Evolutionary conservation across 1,139 yeast genomes (phyloP).

Genomic region (Taphrina sp.): DNA sequence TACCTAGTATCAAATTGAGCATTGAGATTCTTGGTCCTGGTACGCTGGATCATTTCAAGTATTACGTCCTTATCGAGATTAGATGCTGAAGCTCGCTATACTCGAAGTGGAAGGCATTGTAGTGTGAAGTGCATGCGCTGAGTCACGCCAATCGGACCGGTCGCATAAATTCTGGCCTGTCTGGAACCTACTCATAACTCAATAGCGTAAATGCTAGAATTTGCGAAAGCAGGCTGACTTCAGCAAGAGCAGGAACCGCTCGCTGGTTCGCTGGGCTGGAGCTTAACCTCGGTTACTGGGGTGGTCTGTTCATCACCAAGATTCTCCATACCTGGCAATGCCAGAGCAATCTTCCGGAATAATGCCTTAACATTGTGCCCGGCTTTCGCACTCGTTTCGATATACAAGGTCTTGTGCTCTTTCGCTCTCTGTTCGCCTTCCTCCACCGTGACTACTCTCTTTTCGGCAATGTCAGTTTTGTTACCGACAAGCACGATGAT

Average conservation of each 20-base stretch:
- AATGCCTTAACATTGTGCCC: constrained; percentile 88
- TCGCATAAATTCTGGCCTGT: no score
- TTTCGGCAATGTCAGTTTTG: constrained; percentile 67
- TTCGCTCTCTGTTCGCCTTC: constrained; percentile 78
- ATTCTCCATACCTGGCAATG: constrained; percentile 77
- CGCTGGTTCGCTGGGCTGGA: constrained; percentile 43
- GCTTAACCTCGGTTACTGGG: constrained; percentile 61
- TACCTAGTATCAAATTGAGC: no score
- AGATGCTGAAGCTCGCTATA: no score
- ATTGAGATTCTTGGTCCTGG: no score
- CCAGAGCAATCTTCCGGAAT: constrained; percentile 86
- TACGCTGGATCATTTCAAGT: no score
- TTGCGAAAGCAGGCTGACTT: no score
- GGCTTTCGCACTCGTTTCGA: constrained; percentile 93
- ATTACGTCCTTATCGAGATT: no score
- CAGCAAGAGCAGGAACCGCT: constrained; percentile 27
- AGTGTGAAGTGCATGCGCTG: no score
- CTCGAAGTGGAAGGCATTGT: no score
- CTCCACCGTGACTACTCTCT: constrained; percentile 76
- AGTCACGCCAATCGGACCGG: no score
- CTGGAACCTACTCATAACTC: no score
- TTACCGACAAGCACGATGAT: constrained; percentile 75
- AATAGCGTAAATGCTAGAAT: no score
- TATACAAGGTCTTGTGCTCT: constrained; percentile 71
- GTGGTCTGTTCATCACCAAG: constrained; percentile 47